Conservation (phyloP, 495 filamentous ascomycete genomes). For the Talaromyces wortmannii region DNA sequence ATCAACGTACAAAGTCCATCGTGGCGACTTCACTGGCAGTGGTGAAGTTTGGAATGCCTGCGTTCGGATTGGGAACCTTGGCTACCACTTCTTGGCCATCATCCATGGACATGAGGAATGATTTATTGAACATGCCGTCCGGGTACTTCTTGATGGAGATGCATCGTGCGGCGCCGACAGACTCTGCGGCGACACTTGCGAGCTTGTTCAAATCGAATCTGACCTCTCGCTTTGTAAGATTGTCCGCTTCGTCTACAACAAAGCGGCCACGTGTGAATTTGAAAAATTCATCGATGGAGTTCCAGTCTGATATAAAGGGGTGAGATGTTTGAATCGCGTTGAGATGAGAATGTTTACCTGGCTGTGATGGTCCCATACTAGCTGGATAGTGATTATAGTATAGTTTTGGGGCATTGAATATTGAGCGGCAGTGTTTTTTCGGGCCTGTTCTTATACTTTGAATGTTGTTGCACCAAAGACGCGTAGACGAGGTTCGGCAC, state of each 20-base stretch:
- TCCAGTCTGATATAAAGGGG: constrained; percentile 17
- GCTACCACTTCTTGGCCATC: too few species aligned
- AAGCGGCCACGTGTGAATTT: constrained; percentile 29
- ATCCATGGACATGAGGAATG: too few species aligned
- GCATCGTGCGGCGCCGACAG: constrained; percentile 15
- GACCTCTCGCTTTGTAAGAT: constrained; percentile 25
- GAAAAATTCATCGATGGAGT: constrained; percentile 25
- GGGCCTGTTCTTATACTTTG: constrained; percentile 4
- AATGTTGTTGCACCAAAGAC: constrained; percentile 8
- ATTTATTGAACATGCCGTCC: too few species aligned
- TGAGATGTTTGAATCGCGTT: neutral
- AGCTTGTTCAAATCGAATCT: constrained; percentile 28
- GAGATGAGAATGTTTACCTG: neutral
- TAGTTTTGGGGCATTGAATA: constrained; percentile 4
- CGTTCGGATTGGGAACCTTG: too few species aligned
- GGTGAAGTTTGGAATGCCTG: too few species aligned
- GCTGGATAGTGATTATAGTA: constrained; percentile 1
- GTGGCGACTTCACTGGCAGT: too few species aligned
- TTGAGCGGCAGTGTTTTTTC: constrained; percentile 9
- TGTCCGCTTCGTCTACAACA: constrained; percentile 24
- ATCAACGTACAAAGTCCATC: neutral
- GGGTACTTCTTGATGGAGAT: too few species aligned
- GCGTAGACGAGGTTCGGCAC: constrained; percentile 8
- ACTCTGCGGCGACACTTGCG: constrained; percentile 23
- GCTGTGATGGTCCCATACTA: neutral